Evolutionary conservation across 768 basidiomycete genomes (phyloP).

Genomic region (Sarcomyxa edulis): DNA sequence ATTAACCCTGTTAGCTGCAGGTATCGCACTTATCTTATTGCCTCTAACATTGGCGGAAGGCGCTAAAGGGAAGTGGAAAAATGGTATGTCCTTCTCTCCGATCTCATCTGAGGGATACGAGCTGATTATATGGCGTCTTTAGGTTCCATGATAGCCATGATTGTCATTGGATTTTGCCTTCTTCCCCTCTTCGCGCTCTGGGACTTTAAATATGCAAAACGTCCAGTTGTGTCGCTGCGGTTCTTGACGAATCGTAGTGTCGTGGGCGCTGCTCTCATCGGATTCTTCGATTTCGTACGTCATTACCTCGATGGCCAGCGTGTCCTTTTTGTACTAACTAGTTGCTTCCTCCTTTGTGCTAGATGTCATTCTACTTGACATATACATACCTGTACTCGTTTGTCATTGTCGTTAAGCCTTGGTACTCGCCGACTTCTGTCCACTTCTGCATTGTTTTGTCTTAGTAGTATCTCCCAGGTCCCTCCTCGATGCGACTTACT

Average conservation of each 20-base stretch:
- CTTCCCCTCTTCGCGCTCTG: constrained; percentile 39
- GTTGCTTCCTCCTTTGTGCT: too few relatives aligned
- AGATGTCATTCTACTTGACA: constrained; percentile 65
- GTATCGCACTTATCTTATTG: constrained; percentile 46
- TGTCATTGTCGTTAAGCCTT: constrained; percentile 46
- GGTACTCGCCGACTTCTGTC: constrained; percentile 20
- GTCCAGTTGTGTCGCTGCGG: constrained; percentile 56
- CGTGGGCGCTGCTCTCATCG: constrained; percentile 52
- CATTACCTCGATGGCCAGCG: too few relatives aligned
- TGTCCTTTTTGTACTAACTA: too few relatives aligned
- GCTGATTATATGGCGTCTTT: constrained; percentile 6
- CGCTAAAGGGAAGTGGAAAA: constrained; percentile 37
- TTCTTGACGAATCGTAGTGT: constrained; percentile 58
- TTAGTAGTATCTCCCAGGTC: constrained; percentile 33
- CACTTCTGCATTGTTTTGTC: neutral
- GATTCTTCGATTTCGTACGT: constrained; percentile 58
- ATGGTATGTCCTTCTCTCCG: constrained; percentile 29
- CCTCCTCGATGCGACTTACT: constrained; percentile 55
- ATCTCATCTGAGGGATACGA: neutral
- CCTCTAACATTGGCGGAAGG: constrained; percentile 45
- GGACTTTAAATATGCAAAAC: constrained; percentile 45
- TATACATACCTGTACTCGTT: constrained; percentile 73
- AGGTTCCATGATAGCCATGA: constrained; percentile 49
- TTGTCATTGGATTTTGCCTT: constrained; percentile 39
- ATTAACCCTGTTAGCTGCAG: constrained; percentile 42